Evolutionary conservation across 2,329 filamentous ascomycete genomes (phyloP), one percentile per base, ranked within the genome.

Genomic region (Phyllosticta citrichinensis): DNA sequence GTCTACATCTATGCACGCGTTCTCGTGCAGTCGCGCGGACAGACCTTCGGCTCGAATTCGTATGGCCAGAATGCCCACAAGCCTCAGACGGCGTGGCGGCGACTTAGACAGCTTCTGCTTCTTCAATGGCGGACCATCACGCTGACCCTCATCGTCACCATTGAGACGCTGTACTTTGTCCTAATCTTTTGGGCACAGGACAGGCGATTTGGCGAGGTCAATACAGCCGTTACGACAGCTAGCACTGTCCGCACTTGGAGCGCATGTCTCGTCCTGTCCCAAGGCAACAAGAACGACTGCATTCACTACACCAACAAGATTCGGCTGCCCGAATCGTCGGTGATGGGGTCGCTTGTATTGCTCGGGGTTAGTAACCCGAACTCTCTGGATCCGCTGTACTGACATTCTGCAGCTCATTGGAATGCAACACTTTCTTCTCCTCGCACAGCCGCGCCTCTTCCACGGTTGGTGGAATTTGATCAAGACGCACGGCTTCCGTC

Each of bases 401-500:
- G 56, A 54, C 59, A 24, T 27, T 57, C 22, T 71, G 66, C 52
- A 77, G 69, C 58, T 77, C 66, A 62, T 71, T 56, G 62, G 76
- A 66, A 62, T 77, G 66, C 65, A 69, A 54, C 58, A 74, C 66
- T 64, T 74, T 69, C 30, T 74, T 67, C 56, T 72, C 60, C 27
- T 74, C 62, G 66, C 67, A 56, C 67, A 66, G 24, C 17, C 17
- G 12, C 64, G 67, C 50, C 70, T 71, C 66, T 61, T 70, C 53
- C 40, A 56, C n/a, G 68, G 66, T 54, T 71, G 68, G 69, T 33
- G 62, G 53, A 54, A 66, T 20, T 62, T 69, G 55, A 63, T 70
- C 63, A 20, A 19, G 8, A n/a, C n/a, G n/a, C 35, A 52, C 50
- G 55, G 62, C 33, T 62, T 62, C 56, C 47, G 20, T 53, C 56